Base-by-base conservation (phyloP, 345 rosid species). In the Arabis hirsuta region DNA sequence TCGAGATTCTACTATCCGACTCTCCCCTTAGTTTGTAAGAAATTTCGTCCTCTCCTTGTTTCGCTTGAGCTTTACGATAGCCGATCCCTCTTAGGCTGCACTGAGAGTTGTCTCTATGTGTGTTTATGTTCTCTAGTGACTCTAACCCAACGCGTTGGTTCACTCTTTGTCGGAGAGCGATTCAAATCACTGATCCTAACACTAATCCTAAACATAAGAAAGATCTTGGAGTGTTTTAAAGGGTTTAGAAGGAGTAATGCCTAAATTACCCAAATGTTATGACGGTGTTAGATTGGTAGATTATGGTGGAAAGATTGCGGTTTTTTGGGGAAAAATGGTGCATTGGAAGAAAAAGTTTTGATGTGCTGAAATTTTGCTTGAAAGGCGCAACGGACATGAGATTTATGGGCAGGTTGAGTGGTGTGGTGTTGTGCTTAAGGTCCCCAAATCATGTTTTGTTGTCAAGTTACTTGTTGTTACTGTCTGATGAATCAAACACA, bases 291-390 rank as follows among this genome's bases (percentile, higher is more conserved):
- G 31, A 13, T 12, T 54, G 34, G 59, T 34, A 2, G 20, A 57
- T 24, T 57, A 10, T 57, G 90, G 91, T 0, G 94, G 93, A 39
- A 88, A 86, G 26, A 67, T 90, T 82, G 60, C 75, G 69, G 91
- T 88, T 68, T 79, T 84, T 62, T 90, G 90, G 93, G 89, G 80
- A 50, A 62, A 55, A 24, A 9, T 4, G 24, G 55, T 8, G 43
- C 72, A 69, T 55, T 41, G 31, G 52, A 26, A 46, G 3, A 46
- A 76, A 78, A 85, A 82, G 76, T 55, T 90, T 38, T 84, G 86
- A 83, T 84, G 93, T 29, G 88, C 90, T 0, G 84, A 86, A 65
- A 88, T 90, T 46, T 67, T 63, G 50, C 82, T 88, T 55, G 80
- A 78, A 77, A 79, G 11, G 9, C 0, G 39, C 39, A 36, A 36